Evolutionary conservation across 148 eudicot genomes (phyloP).

Genomic region (Camellia lanceoleosa): DNA sequence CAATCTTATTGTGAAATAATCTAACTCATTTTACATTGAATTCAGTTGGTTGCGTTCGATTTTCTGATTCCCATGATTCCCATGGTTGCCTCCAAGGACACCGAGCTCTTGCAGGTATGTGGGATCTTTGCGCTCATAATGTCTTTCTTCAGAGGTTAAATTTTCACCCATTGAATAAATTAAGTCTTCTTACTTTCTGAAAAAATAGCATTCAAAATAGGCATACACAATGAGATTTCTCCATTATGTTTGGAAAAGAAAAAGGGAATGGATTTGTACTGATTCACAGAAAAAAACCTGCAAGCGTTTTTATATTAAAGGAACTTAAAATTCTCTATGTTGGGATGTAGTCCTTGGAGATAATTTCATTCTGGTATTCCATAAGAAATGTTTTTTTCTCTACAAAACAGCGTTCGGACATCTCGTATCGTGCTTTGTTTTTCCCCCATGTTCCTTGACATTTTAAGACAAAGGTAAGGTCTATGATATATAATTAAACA

Average conservation of each 20-base stretch:
- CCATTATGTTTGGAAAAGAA: background rate
- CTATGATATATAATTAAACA: background rate
- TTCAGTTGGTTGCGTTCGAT: conserved; percentile 19
- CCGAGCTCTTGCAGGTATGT: conserved; percentile 53
- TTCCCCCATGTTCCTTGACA: background rate
- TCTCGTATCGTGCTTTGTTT: background rate
- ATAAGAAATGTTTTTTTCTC: background rate
- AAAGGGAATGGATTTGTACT: no score
- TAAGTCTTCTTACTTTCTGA: background rate
- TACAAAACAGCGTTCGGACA: background rate
- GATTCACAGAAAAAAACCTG: no score
- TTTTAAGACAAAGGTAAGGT: background rate
- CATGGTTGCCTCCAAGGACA: conserved; percentile 30
- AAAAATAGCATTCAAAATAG: no score
- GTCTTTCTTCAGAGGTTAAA: background rate
- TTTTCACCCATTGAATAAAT: background rate
- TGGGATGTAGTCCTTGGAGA: background rate
- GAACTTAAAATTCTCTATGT: background rate
- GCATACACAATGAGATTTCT: background rate
- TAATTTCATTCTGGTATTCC: background rate
- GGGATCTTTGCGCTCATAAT: background rate
- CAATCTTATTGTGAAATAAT: background rate
- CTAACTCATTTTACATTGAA: conserved; percentile 7
- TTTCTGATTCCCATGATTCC: conserved; percentile 17
- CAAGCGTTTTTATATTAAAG: background rate